These are phyloP conservation scores for Talaromyces sp. DNA, from an alignment of 2,329 filamentous ascomycete genomes.

Conservation along the genomic window DNA sequence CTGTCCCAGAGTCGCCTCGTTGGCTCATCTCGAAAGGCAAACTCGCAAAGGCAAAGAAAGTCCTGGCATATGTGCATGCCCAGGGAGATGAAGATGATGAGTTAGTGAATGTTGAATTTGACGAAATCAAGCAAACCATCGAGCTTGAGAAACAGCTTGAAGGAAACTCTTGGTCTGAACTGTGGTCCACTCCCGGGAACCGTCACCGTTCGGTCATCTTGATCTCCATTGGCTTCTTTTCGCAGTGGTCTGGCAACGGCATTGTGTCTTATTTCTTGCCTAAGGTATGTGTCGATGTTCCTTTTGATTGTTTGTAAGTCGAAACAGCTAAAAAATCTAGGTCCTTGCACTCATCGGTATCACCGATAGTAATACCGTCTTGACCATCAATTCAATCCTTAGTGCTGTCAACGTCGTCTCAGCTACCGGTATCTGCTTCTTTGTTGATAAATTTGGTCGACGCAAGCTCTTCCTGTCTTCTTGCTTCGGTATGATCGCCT, in stretches of 20 bases:
- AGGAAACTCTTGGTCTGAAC: slow-evolving; percentile 48
- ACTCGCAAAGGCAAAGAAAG: slow-evolving; percentile 54
- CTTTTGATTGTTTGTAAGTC: not conserved
- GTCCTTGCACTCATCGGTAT: slow-evolving; percentile 36
- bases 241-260: slow-evolving; percentile 65
- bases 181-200: slow-evolving; percentile 47
- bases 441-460: slow-evolving; percentile 56
- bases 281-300: slow-evolving; percentile 22
- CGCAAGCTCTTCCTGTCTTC: slow-evolving; percentile 56
- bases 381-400: slow-evolving; percentile 26
- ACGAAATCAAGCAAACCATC: slow-evolving; percentile 41
- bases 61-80: slow-evolving; percentile 60
- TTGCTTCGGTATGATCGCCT: slow-evolving; percentile 25
- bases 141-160: slow-evolving; percentile 51
- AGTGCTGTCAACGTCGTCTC: slow-evolving; percentile 26
- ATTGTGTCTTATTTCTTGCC: slow-evolving; percentile 38
- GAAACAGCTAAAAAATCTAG: slow-evolving; percentile 20
- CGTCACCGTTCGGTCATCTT: slow-evolving; percentile 40
- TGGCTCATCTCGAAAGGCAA: slow-evolving; percentile 61
- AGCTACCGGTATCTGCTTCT: slow-evolving; percentile 40
- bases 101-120: slow-evolving; percentile 35
- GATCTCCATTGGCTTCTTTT: slow-evolving; percentile 30
- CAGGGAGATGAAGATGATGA: slow-evolving; percentile 42
- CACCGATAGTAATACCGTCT: slow-evolving; percentile 26
- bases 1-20: slow-evolving; percentile 52